Conservation (phyloP, 371 early-diverging fungal species). For the Ordospora pajunii region DNA sequence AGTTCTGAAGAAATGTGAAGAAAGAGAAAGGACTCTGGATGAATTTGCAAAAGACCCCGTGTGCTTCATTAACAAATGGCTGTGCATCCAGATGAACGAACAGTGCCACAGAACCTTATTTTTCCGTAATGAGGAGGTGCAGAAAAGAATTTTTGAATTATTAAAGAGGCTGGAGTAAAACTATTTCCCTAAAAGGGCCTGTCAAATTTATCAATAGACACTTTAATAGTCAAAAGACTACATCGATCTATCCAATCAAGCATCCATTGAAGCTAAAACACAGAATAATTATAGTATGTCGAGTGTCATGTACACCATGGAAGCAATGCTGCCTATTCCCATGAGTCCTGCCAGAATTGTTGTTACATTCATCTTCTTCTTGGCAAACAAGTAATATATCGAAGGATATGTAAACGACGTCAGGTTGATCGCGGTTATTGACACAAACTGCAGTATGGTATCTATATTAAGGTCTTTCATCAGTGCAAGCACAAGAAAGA, state of each 20-base stretch:
- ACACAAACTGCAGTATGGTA: background rate
- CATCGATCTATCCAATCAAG: background rate
- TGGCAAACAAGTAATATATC: conserved; percentile 15
- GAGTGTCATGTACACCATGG: conserved; percentile 3
- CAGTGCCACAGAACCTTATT: conserved; percentile 45
- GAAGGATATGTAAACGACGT: conserved; percentile 16
- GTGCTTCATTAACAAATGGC: conserved; percentile 56
- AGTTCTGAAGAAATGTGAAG: conserved; percentile 44
- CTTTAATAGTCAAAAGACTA: conserved; percentile 2
- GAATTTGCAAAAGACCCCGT: conserved; percentile 53
- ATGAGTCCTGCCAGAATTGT: background rate
- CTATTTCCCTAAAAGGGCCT: background rate
- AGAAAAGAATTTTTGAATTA: conserved; percentile 56
- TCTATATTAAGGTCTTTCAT: background rate
- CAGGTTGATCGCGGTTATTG: background rate
- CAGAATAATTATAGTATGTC: background rate
- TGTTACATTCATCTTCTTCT: conserved; percentile 10
- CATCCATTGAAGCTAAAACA: background rate
- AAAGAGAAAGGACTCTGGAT: conserved; percentile 33
- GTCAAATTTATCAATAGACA: conserved; percentile 14
- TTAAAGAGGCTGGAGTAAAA: conserved; percentile 32
- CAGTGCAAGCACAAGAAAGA: background rate
- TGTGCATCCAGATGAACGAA: conserved; percentile 43
- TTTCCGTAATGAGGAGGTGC: conserved; percentile 53
- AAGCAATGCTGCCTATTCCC: background rate